phyloP scores from a whole-genome alignment of 1,284 basidiomycete genomes.

The Moesziomyces sp. region DNA sequence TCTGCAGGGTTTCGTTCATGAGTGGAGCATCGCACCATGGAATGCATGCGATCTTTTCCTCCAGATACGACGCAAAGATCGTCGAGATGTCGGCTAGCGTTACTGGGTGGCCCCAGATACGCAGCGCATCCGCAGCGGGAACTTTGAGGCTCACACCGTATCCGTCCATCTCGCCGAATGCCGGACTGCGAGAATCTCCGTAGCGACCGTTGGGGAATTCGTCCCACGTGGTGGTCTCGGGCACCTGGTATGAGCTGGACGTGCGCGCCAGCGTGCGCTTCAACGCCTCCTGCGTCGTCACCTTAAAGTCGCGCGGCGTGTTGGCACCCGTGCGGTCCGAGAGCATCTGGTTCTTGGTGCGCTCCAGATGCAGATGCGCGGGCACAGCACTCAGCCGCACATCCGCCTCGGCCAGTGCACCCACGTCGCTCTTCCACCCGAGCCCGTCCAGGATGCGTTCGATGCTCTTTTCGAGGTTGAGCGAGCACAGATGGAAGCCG shows the following conservation, averaged over 20 bases:
- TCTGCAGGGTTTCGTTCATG: slow-evolving; percentile 83
- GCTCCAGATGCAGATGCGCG: slow-evolving; percentile 30
- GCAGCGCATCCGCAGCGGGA: slow-evolving; percentile 74
- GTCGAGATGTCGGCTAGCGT: slow-evolving; percentile 78
- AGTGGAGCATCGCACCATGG: slow-evolving; percentile 91
- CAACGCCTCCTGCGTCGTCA: slow-evolving; percentile 43
- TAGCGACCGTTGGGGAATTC: slow-evolving; percentile 67
- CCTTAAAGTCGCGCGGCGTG: slow-evolving; percentile 44
- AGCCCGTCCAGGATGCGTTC: slow-evolving; percentile 78
- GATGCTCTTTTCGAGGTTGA: slow-evolving; percentile 97
- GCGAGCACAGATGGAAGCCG: slow-evolving; percentile 93
- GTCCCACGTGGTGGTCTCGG: slow-evolving; percentile 60
- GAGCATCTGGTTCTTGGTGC: slow-evolving; percentile 43
- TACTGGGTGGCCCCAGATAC: slow-evolving; percentile 84
- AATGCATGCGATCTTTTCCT: slow-evolving; percentile 76
- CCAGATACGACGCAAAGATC: slow-evolving; percentile 83
- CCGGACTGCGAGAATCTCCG: slow-evolving; percentile 64
- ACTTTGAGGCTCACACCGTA: slow-evolving; percentile 67
- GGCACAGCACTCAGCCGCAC: slow-evolving; percentile 19
- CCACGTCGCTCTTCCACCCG: slow-evolving; percentile 38
- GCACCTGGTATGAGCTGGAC: slow-evolving; percentile 44
- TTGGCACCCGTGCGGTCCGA: slow-evolving; percentile 46
- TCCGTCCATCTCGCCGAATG: slow-evolving; percentile 66
- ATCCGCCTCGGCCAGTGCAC: slow-evolving; percentile 16
- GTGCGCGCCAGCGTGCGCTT: slow-evolving; percentile 35